Percentiles rank a stretch among this genome's conserved stretches.
phyloP scores from a whole-genome alignment of 257 asterid species.

The Striga asiatica region DNA sequence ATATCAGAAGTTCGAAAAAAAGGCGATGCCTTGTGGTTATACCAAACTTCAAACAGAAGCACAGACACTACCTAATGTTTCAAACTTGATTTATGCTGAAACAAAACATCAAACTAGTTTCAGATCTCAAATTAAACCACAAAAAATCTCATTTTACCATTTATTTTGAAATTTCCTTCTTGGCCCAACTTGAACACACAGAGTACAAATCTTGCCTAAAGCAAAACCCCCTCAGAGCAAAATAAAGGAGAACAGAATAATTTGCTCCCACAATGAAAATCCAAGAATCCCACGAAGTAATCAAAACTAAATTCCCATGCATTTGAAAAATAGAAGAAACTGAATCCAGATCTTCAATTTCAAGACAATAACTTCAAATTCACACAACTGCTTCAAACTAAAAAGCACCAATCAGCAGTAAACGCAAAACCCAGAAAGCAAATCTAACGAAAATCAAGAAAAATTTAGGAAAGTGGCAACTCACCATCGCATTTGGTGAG shows the following conservation, averaged over 20 bases:
- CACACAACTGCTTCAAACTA: background rate
- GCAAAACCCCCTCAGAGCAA: background rate
- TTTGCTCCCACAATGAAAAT: background rate
- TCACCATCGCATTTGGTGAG: conserved; percentile 58
- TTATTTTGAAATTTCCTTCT: too few relatives aligned
- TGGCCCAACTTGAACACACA: too few relatives aligned
- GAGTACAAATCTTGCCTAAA: background rate
- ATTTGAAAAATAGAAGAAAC: background rate
- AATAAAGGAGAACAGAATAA: background rate
- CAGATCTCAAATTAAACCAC: conserved; percentile 18
- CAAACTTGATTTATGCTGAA: background rate
- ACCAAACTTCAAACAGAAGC: conserved; percentile 15
- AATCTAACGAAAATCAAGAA: background rate
- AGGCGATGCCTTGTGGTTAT: conserved; percentile 3
- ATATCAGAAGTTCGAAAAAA: background rate
- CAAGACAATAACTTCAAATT: background rate
- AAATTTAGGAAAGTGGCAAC: background rate
- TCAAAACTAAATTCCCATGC: too few relatives aligned
- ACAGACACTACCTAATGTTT: background rate
- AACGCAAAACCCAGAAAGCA: conserved; percentile 14
- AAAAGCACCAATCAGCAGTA: background rate
- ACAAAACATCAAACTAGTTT: background rate
- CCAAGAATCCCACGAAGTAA: conserved; percentile 6
- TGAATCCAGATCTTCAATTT: conserved; percentile 22
- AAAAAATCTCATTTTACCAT: background rate